Evolutionary conservation across 495 filamentous ascomycete species (phyloP), one percentile per base, ranked within the genome.

Genomic region (Achaetomiella virescens): DNA sequence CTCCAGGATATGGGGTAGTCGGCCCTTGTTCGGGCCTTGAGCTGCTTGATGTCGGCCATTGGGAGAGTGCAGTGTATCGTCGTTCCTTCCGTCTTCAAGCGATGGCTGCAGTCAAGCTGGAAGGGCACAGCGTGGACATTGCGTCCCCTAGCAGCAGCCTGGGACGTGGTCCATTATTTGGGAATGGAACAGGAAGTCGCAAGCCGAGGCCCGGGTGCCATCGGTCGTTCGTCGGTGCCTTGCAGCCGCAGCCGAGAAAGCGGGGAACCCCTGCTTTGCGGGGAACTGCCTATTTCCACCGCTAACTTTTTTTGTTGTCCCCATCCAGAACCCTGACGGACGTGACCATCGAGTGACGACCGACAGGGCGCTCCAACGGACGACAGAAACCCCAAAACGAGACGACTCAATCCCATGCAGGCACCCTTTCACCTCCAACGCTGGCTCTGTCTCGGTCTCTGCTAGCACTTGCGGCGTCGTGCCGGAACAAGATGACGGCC

Each of bases 1-100:
- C 42, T 90, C 85, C 18, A 91, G 79, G 51, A 87, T 78, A 69
- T 86, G 38, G 76, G 72, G 69, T 97, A 97, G 68, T 96, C 88
- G 22, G 67, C 72, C 48, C 89, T 76, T 51, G 72, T 80, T 11
- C 87, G 81, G 49, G 70, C 73, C 70, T 89, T 92, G 40, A 89
- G 66, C 17, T 72, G 65, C 3, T 64, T 63, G 24, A 61, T 61
- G n/a, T 60, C 53, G 3, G 69, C 50, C 75, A 77, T 77, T 9
- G 43, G 15, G 20, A 22, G 15, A 35, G 29, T 29, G n/a, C n/a
- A n/a, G n/a, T n/a, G n/a, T n/a, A n/a, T n/a, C n/a, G 24, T 12
- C 10, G 24, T 29, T 17, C 2, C 15, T 10, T 24, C 6, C 6
- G 45, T 17, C 5, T 11, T 14, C 12, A 14, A 38, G 36, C 14